A percentile compares a stretch with the other conserved stretches of the same genome.
Conservation (phyloP, 1,284 basidiomycete genomes). For the Farysia itapuensis region DNA sequence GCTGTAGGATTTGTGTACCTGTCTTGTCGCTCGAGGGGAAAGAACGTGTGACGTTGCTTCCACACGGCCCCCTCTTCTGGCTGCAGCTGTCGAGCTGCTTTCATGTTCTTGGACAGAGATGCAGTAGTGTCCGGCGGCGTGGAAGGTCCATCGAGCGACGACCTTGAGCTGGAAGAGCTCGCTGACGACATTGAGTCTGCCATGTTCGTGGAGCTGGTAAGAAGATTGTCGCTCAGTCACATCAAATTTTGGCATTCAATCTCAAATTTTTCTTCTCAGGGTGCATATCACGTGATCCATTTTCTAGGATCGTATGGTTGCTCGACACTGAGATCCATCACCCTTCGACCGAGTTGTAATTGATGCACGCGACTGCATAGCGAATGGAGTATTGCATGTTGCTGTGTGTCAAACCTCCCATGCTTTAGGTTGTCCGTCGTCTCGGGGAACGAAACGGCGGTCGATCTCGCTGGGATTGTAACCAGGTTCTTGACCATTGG, state of each 20-base stretch:
- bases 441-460: constrained; percentile 44
- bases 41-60: constrained; percentile 66
- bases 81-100: constrained; percentile 25
- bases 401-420: constrained; percentile 57
- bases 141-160: constrained; percentile 31
- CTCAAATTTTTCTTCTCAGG: constrained; percentile 33
- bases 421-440: constrained; percentile 55
- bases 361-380: too few relatives aligned
- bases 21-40: constrained; percentile 80
- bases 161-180: constrained; percentile 34
- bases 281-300: too few relatives aligned
- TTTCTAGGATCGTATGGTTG: too few relatives aligned
- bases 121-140: constrained; percentile 28
- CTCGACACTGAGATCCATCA: too few relatives aligned
- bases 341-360: too few relatives aligned
- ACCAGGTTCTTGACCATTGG: constrained; percentile 3
- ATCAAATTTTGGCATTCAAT: constrained; percentile 2
- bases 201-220: constrained; percentile 4
- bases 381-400: too few relatives aligned
- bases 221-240: too few relatives aligned
- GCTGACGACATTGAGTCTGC: constrained; percentile 33
- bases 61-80: constrained; percentile 24
- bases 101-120: constrained; percentile 27
- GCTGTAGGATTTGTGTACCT: constrained; percentile 77
- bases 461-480: constrained; percentile 45